Percentiles rank a stretch among this genome's conserved stretches.
These are phyloP conservation scores for Dacryopinax primogenitus DNA, from an alignment of 768 basidiomycete species.

Conservation along the genomic window DNA sequence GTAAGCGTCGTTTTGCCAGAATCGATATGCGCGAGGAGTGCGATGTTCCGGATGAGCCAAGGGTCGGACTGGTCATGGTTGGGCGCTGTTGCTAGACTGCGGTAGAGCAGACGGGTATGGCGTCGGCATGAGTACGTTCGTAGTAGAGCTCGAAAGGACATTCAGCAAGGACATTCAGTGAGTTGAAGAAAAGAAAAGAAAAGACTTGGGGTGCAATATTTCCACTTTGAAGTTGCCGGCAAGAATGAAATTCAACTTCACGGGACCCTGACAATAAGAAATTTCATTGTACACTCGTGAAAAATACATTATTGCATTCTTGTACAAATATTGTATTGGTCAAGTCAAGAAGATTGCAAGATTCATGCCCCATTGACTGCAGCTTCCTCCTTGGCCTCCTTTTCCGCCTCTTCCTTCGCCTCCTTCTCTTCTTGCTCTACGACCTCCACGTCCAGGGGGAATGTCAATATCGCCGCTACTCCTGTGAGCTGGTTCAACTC, in stretches of 20 bases:
- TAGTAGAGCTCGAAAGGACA: background rate
- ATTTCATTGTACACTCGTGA: too few relatives aligned
- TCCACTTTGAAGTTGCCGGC: conserved; percentile 2
- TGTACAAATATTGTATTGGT: too few relatives aligned
- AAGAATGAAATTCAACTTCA: background rate
- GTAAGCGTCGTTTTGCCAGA: conserved; percentile 84
- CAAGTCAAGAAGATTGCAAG: too few relatives aligned
- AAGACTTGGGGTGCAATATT: too few relatives aligned
- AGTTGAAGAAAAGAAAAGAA: background rate
- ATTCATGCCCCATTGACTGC: background rate
- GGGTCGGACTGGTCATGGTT: conserved; percentile 5
- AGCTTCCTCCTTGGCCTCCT: conserved; percentile 20
- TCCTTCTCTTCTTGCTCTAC: conserved; percentile 86
- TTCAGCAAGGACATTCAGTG: background rate
- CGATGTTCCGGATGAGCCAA: conserved; percentile 51
- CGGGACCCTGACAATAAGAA: too few relatives aligned
- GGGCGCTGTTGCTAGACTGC: background rate
- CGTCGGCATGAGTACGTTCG: background rate
- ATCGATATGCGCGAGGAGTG: conserved; percentile 82
- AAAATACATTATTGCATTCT: too few relatives aligned
- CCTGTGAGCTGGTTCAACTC: conserved; percentile 95
- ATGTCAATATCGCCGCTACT: conserved; percentile 88
- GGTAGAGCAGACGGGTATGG: background rate
- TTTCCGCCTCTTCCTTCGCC: conserved; percentile 31
- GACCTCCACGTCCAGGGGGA: conserved; percentile 88